Conservation (phyloP, 2,329 filamentous ascomycete genomes). For the Blastomyces percursus region DNA sequence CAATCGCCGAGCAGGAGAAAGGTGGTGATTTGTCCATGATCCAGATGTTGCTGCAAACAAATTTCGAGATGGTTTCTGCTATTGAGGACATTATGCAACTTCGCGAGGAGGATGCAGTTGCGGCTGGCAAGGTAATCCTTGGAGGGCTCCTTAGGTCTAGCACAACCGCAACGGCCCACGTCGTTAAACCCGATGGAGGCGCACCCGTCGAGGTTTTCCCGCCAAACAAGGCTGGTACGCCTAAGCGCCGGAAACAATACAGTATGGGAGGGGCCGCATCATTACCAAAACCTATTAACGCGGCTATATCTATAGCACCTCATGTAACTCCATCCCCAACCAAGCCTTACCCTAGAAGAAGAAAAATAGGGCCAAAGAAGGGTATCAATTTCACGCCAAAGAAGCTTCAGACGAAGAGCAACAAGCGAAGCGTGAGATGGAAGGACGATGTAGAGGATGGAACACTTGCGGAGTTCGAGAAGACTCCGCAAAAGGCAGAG, state of each 20-base stretch:
- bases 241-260: slow-evolving; percentile 55
- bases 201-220: slow-evolving; percentile 48
- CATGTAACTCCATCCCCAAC: slow-evolving; percentile 48
- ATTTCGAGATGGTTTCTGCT: slow-evolving; percentile 82
- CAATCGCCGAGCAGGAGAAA: slow-evolving; percentile 76
- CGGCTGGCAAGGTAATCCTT: slow-evolving; percentile 66
- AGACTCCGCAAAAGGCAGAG: slow-evolving; percentile 62
- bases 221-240: slow-evolving; percentile 61
- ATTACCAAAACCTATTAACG: slow-evolving; percentile 18
- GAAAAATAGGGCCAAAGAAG: slow-evolving; percentile 58
- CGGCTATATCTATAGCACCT: slow-evolving; percentile 24
- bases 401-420: slow-evolving; percentile 47
- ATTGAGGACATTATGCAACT: slow-evolving; percentile 72
- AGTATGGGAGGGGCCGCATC: slow-evolving; percentile 29
- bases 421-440: slow-evolving; percentile 77
- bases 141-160: slow-evolving; percentile 67
- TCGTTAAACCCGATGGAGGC: slow-evolving; percentile 80
- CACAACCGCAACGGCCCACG: slow-evolving; percentile 61
- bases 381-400: slow-evolving; percentile 70
- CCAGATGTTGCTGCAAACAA: slow-evolving; percentile 74
- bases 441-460: slow-evolving; percentile 82
- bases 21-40: slow-evolving; percentile 64
- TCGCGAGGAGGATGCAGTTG: slow-evolving; percentile 71
- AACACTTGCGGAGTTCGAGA: slow-evolving; percentile 77
- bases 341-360: slow-evolving; percentile 69